These are phyloP conservation scores for Ogataea methylovora DNA, from an alignment of 805 yeast genomes.

Conservation along the genomic window DNA sequence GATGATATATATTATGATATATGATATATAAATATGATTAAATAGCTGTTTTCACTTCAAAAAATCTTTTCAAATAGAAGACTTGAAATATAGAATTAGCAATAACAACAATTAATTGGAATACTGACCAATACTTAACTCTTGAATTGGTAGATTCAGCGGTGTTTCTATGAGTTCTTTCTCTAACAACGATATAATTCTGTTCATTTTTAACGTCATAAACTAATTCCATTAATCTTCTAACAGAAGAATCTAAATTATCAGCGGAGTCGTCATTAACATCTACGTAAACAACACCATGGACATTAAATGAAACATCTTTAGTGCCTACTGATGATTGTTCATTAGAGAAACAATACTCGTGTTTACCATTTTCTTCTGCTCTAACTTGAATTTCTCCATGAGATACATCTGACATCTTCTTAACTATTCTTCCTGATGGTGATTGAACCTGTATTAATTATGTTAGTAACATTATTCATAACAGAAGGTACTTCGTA, in stretches of 20 bases:
- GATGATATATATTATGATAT: too few species aligned
- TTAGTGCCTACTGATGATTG: slow-evolving; percentile 62
- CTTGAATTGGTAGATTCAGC: slow-evolving; percentile 96
- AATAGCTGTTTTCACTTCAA: slow-evolving; percentile 88
- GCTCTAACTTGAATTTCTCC: slow-evolving; percentile 74
- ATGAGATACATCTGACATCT: slow-evolving; percentile 56
- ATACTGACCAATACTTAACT: slow-evolving; percentile 96
- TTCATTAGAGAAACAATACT: slow-evolving; percentile 90
- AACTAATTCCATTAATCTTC: slow-evolving; percentile 65
- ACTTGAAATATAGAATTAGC: slow-evolving; percentile 89
- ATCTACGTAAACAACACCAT: slow-evolving; percentile 84
- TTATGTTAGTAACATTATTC: background rate
- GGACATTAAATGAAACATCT: slow-evolving; percentile 93
- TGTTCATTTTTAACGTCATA: slow-evolving; percentile 89
- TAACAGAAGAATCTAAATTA: slow-evolving; percentile 77
- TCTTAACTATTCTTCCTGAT: slow-evolving; percentile 42
- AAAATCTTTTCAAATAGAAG: slow-evolving; percentile 87
- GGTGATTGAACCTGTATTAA: slow-evolving; percentile 19
- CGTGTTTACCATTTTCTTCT: slow-evolving; percentile 60
- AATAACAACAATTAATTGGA: slow-evolving; percentile 82
- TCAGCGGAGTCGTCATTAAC: slow-evolving; percentile 59
- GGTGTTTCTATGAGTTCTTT: slow-evolving; percentile 95
- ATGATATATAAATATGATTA: too few species aligned
- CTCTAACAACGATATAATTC: slow-evolving; percentile 88
- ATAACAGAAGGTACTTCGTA: background rate